Evolutionary conservation across 768 basidiomycete genomes (phyloP).

Genomic region (Serendipita sp.): DNA sequence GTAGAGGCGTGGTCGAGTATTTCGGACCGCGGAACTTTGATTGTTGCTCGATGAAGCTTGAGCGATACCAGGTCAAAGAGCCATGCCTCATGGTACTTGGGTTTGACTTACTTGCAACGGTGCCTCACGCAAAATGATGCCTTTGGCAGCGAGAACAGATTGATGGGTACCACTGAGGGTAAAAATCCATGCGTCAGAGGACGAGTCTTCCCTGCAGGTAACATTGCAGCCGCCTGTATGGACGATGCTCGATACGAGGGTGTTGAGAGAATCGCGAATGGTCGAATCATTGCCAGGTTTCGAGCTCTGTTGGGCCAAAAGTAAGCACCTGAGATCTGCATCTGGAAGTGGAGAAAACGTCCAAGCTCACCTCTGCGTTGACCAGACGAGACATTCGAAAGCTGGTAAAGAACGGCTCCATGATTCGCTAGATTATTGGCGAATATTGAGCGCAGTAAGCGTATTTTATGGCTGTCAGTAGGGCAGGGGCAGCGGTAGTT

Average conservation of each 20-base stretch:
- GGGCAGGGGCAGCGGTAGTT: background rate
- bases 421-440: background rate
- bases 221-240: background rate
- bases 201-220: background rate
- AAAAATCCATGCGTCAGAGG: constrained; percentile 48
- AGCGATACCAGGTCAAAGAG: constrained; percentile 10
- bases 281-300: background rate
- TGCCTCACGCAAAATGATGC: constrained; percentile 76
- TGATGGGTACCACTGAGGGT: constrained; percentile 82
- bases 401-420: constrained; percentile 2
- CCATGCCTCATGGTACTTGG: constrained; percentile 12
- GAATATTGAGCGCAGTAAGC: background rate
- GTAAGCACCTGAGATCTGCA: background rate
- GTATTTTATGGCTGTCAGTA: background rate
- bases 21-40: constrained; percentile 85
- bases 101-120: constrained; percentile 51
- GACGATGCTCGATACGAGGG: background rate
- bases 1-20: constrained; percentile 74
- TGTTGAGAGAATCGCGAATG: background rate
- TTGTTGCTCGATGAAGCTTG: constrained; percentile 39
- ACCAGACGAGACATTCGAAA: background rate
- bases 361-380: background rate
- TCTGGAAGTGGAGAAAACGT: background rate
- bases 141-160: constrained; percentile 81
- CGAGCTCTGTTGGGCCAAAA: background rate